Evolutionary conservation across 2,329 filamentous ascomycete species (phyloP), one percentile per base, ranked within the genome.

Genomic region (Ambrosiella beaveri): DNA sequence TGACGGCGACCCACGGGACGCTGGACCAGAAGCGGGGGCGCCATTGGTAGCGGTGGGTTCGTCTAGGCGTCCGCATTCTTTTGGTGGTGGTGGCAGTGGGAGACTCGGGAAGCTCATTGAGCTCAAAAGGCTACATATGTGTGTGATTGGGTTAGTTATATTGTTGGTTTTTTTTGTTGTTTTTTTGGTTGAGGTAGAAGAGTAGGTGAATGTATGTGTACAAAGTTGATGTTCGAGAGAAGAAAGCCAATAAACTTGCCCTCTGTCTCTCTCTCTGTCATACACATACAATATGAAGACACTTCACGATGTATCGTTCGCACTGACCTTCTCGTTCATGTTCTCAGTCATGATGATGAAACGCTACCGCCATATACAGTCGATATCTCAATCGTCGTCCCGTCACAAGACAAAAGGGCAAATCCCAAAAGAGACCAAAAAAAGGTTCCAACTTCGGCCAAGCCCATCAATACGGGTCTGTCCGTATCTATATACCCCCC

Each of bases 11-110:
- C 59, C 59, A 61, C 19, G 59, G 59, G 7, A 61, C 57, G 4
- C 56, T 58, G 9, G 59, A 17, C 59, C 59, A 61, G 17, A 61
- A 61, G 27, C 56, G 51, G 9, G 59, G 59, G 6, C 44, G 36
- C 59, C 59, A 61, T 53, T 61, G 59, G 11, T 47, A 53, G 19
- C 56, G 59, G 11, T 58, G 59, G 19, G 59, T 58, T n/a, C 35
- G 56, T 45, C 52, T 47, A 15, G 44, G 44, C 47, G 52, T 37
- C 15, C 51, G 56, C 52, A 45, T 56, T 45, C 39, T 53, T n/a
- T 12, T 6, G 4, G 15, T 45, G n/a, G 37, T 19, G 47, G 36
- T 13, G 8, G 37, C 19, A 11, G 39, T 39, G 44, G 19, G 37
- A 11, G 27, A 45, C 15, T 57, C 44, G 12, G 37, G 3, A 17